Evolutionary conservation across 2,329 filamentous ascomycete genomes (phyloP).

Genomic region (Clarireedia hainanense): DNA sequence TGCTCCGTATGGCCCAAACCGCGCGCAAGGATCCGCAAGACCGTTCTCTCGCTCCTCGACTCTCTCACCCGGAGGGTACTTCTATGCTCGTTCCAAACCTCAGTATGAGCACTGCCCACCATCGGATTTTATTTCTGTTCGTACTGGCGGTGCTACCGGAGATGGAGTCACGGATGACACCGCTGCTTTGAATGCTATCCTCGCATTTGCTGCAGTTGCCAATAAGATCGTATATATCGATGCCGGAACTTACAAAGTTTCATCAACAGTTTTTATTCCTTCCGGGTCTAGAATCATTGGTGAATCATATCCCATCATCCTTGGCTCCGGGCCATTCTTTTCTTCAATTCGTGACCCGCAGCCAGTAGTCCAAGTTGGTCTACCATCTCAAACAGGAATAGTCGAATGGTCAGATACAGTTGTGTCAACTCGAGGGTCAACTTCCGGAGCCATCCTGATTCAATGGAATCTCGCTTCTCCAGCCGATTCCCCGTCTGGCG

Average conservation of each 20-base stretch:
- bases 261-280: slow-evolving; percentile 39
- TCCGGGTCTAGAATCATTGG: slow-evolving; percentile 34
- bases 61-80: slow-evolving; percentile 25
- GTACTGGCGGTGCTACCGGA: slow-evolving; percentile 36
- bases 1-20: slow-evolving; percentile 37
- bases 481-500: slow-evolving; percentile 41
- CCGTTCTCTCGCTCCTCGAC: slow-evolving; percentile 23
- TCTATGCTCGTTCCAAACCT: slow-evolving; percentile 44
- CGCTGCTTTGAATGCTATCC: slow-evolving; percentile 46
- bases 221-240: slow-evolving; percentile 49
- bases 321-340: slow-evolving; percentile 36
- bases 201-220: slow-evolving; percentile 41
- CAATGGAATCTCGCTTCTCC: slow-evolving; percentile 52
- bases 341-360: slow-evolving; percentile 35
- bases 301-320: slow-evolving; percentile 36
- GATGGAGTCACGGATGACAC: slow-evolving; percentile 54
- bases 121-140: slow-evolving; percentile 36
- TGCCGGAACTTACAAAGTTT: slow-evolving; percentile 46
- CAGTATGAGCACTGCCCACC: slow-evolving; percentile 38
- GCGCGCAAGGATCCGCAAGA: slow-evolving; percentile 34
- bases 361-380: slow-evolving; percentile 44
- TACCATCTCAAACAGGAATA: slow-evolving; percentile 47
- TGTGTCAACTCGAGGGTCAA: slow-evolving; percentile 48
- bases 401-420: slow-evolving; percentile 59
- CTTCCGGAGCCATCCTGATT: slow-evolving; percentile 53